A percentile compares a stretch with the other conserved stretches of the same genome.
These are phyloP conservation scores for Fusarium cicatricum DNA, from an alignment of 2,329 filamentous ascomycete species.

Conservation along the genomic window DNA sequence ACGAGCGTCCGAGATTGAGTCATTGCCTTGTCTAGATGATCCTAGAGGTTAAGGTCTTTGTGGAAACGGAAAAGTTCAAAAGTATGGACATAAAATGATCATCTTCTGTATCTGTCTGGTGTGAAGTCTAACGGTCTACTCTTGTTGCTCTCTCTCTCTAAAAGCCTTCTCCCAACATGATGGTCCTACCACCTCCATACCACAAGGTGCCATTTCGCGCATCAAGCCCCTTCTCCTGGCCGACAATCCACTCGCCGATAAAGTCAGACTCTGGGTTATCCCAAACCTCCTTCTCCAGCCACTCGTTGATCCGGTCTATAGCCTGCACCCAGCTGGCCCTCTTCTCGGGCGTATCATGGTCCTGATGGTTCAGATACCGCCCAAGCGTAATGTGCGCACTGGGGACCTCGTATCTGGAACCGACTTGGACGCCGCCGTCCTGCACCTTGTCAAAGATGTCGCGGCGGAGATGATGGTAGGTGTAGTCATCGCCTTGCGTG, in stretches of 20 bases:
- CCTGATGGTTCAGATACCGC: slow-evolving; percentile 75
- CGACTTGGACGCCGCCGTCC: slow-evolving; percentile 72
- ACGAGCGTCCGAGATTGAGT: not conserved
- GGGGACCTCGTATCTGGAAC: slow-evolving; percentile 85
- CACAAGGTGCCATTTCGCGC: slow-evolving; percentile 79
- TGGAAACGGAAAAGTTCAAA: slow-evolving; percentile 8
- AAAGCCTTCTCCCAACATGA: slow-evolving; percentile 70
- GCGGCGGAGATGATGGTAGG: slow-evolving; percentile 88
- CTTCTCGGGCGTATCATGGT: slow-evolving; percentile 66
- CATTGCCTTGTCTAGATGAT: not conserved
- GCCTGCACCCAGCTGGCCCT: slow-evolving; percentile 71
- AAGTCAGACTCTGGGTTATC: slow-evolving; percentile 55
- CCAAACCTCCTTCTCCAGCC: slow-evolving; percentile 78
- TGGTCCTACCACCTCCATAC: slow-evolving; percentile 84
- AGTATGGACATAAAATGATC: not conserved
- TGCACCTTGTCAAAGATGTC: slow-evolving; percentile 74
- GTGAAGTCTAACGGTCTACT: slow-evolving; percentile 15
- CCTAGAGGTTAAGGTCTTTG: too few relatives aligned
- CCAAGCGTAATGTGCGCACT: slow-evolving; percentile 90
- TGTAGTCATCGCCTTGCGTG: slow-evolving; percentile 71
- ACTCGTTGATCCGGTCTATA: slow-evolving; percentile 80
- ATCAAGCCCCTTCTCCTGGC: slow-evolving; percentile 83
- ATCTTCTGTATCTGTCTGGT: not conserved
- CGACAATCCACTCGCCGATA: slow-evolving; percentile 83
- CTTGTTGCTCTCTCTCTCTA: slow-evolving; percentile 41